These are phyloP conservation scores for Cytospora leucostoma DNA, from an alignment of 2,329 filamentous ascomycete species.

Conservation along the genomic window DNA sequence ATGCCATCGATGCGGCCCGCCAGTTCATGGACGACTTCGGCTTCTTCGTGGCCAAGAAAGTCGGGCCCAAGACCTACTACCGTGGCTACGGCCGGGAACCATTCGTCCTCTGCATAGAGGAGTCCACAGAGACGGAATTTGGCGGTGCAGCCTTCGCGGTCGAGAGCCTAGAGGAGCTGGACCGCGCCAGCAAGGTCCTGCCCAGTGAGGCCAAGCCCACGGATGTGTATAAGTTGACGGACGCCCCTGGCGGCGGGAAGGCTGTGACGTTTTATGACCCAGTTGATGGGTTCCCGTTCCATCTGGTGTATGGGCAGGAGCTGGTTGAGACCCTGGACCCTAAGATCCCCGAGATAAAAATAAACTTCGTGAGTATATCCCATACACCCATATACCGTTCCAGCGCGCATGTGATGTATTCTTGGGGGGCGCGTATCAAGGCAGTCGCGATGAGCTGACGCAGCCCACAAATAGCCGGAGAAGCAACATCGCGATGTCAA, in stretches of 20 bases:
- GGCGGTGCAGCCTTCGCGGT: constrained; percentile 61
- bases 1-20: constrained; percentile 44
- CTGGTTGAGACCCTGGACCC: constrained; percentile 40
- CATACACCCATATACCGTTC: no score
- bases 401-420: neutral
- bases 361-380: constrained; percentile 44
- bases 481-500: constrained; percentile 43
- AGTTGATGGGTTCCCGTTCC: constrained; percentile 58
- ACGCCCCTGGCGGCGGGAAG: constrained; percentile 56
- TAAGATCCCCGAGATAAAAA: constrained; percentile 43
- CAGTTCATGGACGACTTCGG: constrained; percentile 52
- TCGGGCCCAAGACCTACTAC: constrained; percentile 54
- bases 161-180: constrained; percentile 56
- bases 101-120: constrained; percentile 58
- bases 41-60: constrained; percentile 42
- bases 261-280: constrained; percentile 53
- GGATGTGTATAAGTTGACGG: constrained; percentile 48
- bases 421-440: neutral
- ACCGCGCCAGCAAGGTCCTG: constrained; percentile 49
- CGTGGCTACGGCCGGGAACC: constrained; percentile 63
- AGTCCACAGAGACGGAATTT: constrained; percentile 52
- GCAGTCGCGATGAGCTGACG: neutral
- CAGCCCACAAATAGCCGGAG: constrained; percentile 2
- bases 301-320: constrained; percentile 58
- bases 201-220: constrained; percentile 50